Evolutionary conservation across 352 stramenopile genomes (phyloP), one percentile per base, ranked within the genome.

Genomic region (Blastocystis sp.): DNA sequence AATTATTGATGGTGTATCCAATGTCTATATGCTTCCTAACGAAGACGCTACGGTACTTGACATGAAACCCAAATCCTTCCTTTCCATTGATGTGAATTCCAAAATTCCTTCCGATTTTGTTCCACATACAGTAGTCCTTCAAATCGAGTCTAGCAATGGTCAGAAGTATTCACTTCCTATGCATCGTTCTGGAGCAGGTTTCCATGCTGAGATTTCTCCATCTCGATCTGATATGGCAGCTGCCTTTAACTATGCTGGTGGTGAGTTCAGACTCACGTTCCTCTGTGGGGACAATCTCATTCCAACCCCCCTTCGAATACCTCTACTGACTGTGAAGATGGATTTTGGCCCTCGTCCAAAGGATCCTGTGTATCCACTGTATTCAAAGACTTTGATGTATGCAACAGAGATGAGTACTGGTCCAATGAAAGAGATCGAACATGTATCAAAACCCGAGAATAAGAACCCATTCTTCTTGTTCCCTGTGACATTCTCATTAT

Each of bases 341-440:
- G 71, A 83, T 2, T 83, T 83, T 43, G 69, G 69, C 5, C 16
- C 5, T 35, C 21, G 27, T 46, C 71, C 71, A 3, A 54, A 61
- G 11, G 27, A 42, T 2, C 71, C 71, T 29, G 42, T 63, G 71
- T 87, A 54, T 54, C 77, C 77, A 7, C 35, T 87, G 19, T 87
- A 87, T 54, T 74, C 35, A 32, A 87, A 87, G 32, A 57, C 77
- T 29, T 43, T 87, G 65, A 32, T 63, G 39, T 87, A 87, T 54
- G 77, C 71, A n/a, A 87, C 51, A 49, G 77, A 87, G 46, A 78
- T 49, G 27, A 87, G 59, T 24, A 32, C 74, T 35, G 39, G 67
- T 37, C 77, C 77, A 39, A 37, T 87, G 59, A 74, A 74, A 42
- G 77, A 87, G 49, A 87, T 87, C 19, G 37, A 71, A 35, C 77